These are phyloP conservation scores for Huiozyma sinensis DNA, from an alignment of 805 yeast genomes.

Conservation along the genomic window DNA sequence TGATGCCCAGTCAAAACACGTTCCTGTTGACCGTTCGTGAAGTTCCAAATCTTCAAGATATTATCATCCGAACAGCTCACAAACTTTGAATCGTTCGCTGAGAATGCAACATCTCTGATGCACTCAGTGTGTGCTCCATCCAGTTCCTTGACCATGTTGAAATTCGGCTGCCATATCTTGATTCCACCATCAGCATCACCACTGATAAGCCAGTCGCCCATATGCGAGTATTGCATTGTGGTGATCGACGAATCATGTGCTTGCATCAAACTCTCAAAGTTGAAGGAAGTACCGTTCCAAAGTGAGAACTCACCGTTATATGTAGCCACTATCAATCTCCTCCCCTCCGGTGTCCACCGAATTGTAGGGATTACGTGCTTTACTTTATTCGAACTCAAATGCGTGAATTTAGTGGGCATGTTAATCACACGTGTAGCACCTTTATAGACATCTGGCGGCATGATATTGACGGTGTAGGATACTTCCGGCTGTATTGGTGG, in stretches of 20 bases:
- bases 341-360: conserved; percentile 96
- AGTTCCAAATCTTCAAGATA: conserved; percentile 85
- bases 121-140: conserved; percentile 48
- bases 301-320: conserved; percentile 92
- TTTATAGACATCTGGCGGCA: conserved; percentile 23
- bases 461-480: conserved; percentile 19
- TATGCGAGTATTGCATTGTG: conserved; percentile 69
- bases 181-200: conserved; percentile 89
- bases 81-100: conserved; percentile 84
- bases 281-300: conserved; percentile 93
- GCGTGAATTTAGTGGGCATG: conserved; percentile 72
- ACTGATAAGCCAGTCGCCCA: conserved; percentile 88
- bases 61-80: conserved; percentile 94
- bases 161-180: conserved; percentile 96
- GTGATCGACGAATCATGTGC: conserved; percentile 91
- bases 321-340: conserved; percentile 79
- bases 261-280: conserved; percentile 95
- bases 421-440: conserved; percentile 36
- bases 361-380: conserved; percentile 82
- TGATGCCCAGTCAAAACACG: conserved; percentile 79
- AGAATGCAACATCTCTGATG: conserved; percentile 76
- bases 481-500: conserved; percentile 25
- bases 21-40: conserved; percentile 79
- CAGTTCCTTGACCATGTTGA: conserved; percentile 83
- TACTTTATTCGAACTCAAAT: conserved; percentile 81